Evolutionary conservation across 306 rosid species (phyloP).

Genomic region (Heteromeles arbutifolia): DNA sequence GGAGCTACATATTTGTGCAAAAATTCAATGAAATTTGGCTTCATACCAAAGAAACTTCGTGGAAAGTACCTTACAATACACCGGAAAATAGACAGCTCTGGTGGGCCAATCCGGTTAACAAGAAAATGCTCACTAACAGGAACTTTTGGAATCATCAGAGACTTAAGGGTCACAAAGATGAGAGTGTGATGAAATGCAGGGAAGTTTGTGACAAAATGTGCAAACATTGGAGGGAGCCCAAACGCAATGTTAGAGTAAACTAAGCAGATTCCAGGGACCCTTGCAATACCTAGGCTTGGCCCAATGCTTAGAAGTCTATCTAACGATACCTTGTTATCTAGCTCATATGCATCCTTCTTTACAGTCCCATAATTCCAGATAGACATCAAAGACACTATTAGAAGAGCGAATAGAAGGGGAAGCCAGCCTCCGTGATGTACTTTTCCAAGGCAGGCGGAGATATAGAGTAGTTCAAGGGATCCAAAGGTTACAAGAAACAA

Average conservation of each 20-base stretch:
- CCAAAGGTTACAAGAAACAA: slow-evolving; percentile 16
- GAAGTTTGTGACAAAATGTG: slow-evolving; percentile 23
- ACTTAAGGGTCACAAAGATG: slow-evolving; percentile 18
- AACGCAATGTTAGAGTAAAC: slow-evolving; percentile 18
- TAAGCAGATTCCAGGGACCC: slow-evolving; percentile 30
- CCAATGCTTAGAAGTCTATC: slow-evolving; percentile 18
- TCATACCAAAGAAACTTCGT: neutral
- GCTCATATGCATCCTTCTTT: slow-evolving; percentile 20
- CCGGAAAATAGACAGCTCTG: neutral
- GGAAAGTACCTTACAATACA: slow-evolving; percentile 13
- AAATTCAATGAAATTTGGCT: neutral
- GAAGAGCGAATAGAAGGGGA: slow-evolving; percentile 9
- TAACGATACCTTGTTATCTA: slow-evolving; percentile 21
- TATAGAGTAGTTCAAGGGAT: slow-evolving; percentile 20
- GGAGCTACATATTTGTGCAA: neutral
- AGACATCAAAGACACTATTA: slow-evolving; percentile 17
- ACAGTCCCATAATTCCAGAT: slow-evolving; percentile 23
- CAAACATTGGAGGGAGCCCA: slow-evolving; percentile 25
- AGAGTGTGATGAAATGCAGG: slow-evolving; percentile 26
- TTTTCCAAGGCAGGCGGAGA: slow-evolving; percentile 25
- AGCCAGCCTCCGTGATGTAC: slow-evolving; percentile 26
- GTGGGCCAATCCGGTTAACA: slow-evolving; percentile 7
- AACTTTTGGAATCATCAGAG: slow-evolving; percentile 16
- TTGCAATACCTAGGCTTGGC: slow-evolving; percentile 14
- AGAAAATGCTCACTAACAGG: slow-evolving; percentile 11